Base-by-base conservation (phyloP, 2,329 filamentous ascomycete genomes). In the Clarireedia paspali region DNA sequence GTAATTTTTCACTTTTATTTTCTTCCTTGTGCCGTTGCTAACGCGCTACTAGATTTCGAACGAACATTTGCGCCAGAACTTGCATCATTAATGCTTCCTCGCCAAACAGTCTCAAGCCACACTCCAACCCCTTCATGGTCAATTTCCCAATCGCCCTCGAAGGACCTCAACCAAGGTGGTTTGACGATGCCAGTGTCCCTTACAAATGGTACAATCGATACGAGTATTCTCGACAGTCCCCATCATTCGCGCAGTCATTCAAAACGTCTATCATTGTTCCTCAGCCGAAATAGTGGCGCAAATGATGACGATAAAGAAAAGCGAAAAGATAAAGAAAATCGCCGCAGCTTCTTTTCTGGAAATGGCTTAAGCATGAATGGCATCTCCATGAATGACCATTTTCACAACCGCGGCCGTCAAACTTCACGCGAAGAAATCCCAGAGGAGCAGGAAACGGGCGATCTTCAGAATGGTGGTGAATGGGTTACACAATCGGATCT, bases 51-150 rank as follows among this genome's bases (percentile, higher is more conserved):
- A 85, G 83, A 78, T 66, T 87, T 85, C 60, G 77, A 85, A 66
- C 70, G 67, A 15, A 83, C 79, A 0, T 87, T 87, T 66, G 82
- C 82, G 0, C 77, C 81, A 0, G 86, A 89, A 67, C 80, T 89
- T 38, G 76, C 79, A 14, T 75, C 83, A 38, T 82, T 89, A 62
- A 77, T 79, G 2, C 80, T 80, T 10, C 74, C 74, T 2, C 76
- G 74, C 26, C 15, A 27, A 17, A 15, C 10, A 15, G 6, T 56
- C 30, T 56, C 48, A 15, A 55, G 36, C 67, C 6, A 72, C 73
- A 15, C 75, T 5, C 46, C 77, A 17, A 69, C 65, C 4, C 62
- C 68, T 4, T 71, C 74, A 23, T 70, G 66, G 66, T 53, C 59
- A 15, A 58, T 67, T 36, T 57, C 60, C 30, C 17, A 44, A 17